Evolutionary conservation across 2,329 filamentous ascomycete species (phyloP).

Genomic region (Epicoccum nigrum): DNA sequence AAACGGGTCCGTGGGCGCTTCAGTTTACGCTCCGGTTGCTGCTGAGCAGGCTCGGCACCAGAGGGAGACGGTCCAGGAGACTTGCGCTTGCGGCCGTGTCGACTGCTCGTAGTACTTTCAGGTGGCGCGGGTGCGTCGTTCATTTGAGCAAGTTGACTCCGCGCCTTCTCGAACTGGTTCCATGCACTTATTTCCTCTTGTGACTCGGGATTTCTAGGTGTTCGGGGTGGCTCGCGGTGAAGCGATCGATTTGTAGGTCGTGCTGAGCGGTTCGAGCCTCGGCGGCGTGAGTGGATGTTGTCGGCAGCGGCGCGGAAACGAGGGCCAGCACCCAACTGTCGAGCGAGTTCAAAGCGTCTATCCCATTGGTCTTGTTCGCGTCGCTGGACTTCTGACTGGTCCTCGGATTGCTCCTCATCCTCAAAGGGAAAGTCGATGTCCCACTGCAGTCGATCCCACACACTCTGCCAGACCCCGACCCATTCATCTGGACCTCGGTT

Average conservation of each 20-base stretch:
- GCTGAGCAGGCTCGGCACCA: slow-evolving; percentile 66
- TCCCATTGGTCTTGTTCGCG: slow-evolving; percentile 76
- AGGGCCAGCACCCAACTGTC: slow-evolving; percentile 75
- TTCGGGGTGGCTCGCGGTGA: slow-evolving; percentile 47
- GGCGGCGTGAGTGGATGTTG: slow-evolving; percentile 55
- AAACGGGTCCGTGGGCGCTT: slow-evolving; percentile 85
- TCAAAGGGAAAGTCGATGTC: slow-evolving; percentile 88
- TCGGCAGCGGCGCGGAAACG: slow-evolving; percentile 74
- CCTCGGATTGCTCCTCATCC: slow-evolving; percentile 64
- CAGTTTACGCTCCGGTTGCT: slow-evolving; percentile 75
- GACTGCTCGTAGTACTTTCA: slow-evolving; percentile 33
- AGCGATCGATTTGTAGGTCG: slow-evolving; percentile 42
- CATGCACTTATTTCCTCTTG: slow-evolving; percentile 83
- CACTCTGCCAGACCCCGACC: slow-evolving; percentile 86
- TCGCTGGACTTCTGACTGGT: slow-evolving; percentile 61
- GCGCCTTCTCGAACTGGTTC: slow-evolving; percentile 87
- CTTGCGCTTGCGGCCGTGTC: slow-evolving; percentile 74
- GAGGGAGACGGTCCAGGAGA: slow-evolving; percentile 74
- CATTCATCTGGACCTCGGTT: slow-evolving; percentile 52
- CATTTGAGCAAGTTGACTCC: slow-evolving; percentile 59
- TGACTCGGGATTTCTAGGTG: slow-evolving; percentile 69
- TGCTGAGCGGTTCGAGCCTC: slow-evolving; percentile 47
- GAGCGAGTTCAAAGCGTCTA: slow-evolving; percentile 80
- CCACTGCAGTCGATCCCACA: slow-evolving; percentile 78
- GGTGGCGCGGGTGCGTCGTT: slow-evolving; percentile 28